Conservation (phyloP, 73 alveolate species). For the Effrenium voratum region DNA sequence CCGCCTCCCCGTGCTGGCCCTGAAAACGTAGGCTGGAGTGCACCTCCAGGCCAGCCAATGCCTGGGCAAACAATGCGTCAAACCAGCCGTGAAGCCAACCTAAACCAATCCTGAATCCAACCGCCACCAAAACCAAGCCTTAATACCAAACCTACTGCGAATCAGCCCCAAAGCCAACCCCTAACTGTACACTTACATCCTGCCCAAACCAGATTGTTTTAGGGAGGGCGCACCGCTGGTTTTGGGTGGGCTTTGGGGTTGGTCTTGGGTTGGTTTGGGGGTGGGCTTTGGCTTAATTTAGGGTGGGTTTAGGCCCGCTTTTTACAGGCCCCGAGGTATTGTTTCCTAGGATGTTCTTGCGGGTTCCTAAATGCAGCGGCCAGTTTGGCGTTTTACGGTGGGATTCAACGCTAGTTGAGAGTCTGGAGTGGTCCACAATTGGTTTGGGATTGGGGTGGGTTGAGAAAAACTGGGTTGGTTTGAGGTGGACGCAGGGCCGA, state of each 20-base stretch:
- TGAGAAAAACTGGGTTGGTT: neutral
- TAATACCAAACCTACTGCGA: too few relatives aligned
- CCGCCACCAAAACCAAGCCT: too few relatives aligned
- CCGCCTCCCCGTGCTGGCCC: too few relatives aligned
- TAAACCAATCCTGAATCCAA: too few relatives aligned
- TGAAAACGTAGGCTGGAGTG: too few relatives aligned
- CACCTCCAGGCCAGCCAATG: too few relatives aligned
- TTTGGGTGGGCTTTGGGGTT: neutral
- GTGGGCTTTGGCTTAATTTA: neutral
- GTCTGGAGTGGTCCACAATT: neutral
- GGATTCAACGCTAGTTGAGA: neutral
- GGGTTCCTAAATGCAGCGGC: neutral
- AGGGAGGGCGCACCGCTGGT: neutral
- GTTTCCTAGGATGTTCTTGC: neutral
- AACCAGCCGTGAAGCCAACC: too few relatives aligned
- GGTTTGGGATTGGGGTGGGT: neutral
- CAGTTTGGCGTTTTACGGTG: neutral
- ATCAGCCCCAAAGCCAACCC: too few relatives aligned
- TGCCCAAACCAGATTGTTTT: too few relatives aligned
- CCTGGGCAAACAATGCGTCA: too few relatives aligned
- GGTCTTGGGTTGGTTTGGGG: neutral
- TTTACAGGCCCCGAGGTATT: neutral
- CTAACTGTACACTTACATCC: too few relatives aligned
- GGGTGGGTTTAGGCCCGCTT: neutral
- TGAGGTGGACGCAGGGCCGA: too few relatives aligned